Base-by-base conservation (phyloP, 2,329 filamentous ascomycete species). In the Fusarium sp. region DNA sequence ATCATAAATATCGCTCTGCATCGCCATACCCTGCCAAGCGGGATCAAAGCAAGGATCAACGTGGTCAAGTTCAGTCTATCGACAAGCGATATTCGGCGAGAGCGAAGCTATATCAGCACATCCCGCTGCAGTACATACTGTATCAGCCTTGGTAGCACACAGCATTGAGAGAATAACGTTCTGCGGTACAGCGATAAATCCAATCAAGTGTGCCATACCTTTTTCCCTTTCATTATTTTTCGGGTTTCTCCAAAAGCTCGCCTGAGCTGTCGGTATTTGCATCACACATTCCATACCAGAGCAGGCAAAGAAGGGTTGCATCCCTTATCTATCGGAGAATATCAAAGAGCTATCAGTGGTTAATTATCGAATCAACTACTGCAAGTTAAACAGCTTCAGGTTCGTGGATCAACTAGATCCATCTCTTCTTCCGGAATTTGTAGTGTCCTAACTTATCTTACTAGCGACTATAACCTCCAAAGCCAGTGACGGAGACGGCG, bases 81-180 rank as follows among this genome's bases (percentile, higher is more conserved):
- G 12, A 58, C 32, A 67, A 58, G 64, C 69, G 40, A 66, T 63
- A 52, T 64, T 72, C 70, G 70, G 70, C 69, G 70, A 72, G 60
- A 72, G 70, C 69, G 70, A 72, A 49, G 37, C 59, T 53, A 40
- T 38, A 63, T 56, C 63, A 62, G 57, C 46, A 64, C 52, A 60
- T 64, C 28, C n/a, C n/a, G n/a, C n/a, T n/a, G n/a, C n/a, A n/a
- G n/a, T 42, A 49, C 25, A 57, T 21, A 37, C 23, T 66, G 32
- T 44, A 69, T 64, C 64, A 67, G 33, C 46, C 42, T 21, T 64
- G 38, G 68, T 61, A 42, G 43, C 43, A 71, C 67, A 71, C 60
- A 43, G n/a, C 54, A 59, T 61, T 70, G 25, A 38, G 37, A 23
- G 28, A 42, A 40, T 11, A 44, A 35, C 44, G 54, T 52, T n/a